Percentiles rank a stretch among this genome's conserved stretches.
phyloP scores from a whole-genome alignment of 2,329 filamentous ascomycete genomes.

The Hypocreales sp. region DNA sequence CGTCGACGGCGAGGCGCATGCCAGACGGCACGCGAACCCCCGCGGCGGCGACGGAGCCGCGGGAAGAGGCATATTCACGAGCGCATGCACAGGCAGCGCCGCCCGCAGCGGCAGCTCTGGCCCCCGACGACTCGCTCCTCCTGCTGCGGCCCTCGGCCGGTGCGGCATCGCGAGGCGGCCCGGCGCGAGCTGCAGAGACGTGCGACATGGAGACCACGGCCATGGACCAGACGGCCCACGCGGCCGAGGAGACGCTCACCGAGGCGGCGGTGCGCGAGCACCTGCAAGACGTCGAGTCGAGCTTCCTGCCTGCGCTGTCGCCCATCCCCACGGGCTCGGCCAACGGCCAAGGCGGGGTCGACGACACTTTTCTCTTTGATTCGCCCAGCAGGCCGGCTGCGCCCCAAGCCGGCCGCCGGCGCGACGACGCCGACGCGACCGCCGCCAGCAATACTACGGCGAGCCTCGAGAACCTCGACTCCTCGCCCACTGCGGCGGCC shows the following conservation, averaged over 20 bases:
- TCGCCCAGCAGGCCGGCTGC: conserved; percentile 17
- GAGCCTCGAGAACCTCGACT: conserved; percentile 35
- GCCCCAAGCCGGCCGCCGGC: background rate
- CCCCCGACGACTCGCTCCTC: conserved; percentile 5
- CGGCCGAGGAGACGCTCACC: conserved; percentile 29
- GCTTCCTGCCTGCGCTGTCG: conserved; percentile 43
- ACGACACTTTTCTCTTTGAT: conserved; percentile 48
- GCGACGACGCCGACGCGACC: conserved; percentile 9
- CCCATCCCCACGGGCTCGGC: conserved; percentile 33
- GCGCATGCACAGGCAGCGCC: background rate
- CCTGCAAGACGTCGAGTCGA: conserved; percentile 49
- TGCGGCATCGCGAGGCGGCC: conserved; percentile 5
- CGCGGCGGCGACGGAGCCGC: background rate
- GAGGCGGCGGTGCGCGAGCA: conserved; percentile 39
- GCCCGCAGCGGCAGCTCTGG: background rate
- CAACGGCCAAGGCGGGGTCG: conserved; percentile 22
- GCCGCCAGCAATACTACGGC: conserved; percentile 28
- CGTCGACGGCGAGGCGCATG: conserved; percentile 11
- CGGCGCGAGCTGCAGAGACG: no score
- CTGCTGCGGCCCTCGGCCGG: conserved; percentile 6
- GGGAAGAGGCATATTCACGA: no score
- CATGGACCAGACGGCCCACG: conserved; percentile 17
- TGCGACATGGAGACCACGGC: conserved; percentile 24
- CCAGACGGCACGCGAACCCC: conserved; percentile 2
- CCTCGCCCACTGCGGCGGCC: conserved; percentile 40